Percentiles rank a stretch among this genome's conserved stretches.
phyloP scores from a whole-genome alignment of 225 moss, liverwort and hornwort genomes.

The Takakia lepidozioides region DNA sequence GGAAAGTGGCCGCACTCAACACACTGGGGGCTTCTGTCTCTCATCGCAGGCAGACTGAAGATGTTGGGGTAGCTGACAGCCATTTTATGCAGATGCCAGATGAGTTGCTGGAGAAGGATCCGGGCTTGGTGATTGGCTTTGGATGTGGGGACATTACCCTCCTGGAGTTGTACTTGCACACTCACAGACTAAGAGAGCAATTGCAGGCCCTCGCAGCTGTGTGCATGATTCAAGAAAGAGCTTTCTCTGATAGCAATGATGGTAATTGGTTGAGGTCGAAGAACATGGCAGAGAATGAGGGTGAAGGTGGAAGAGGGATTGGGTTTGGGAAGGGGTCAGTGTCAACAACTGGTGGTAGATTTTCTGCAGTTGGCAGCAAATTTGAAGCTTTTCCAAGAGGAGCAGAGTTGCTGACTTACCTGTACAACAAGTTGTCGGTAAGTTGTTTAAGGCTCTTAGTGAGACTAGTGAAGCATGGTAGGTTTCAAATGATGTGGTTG shows the following conservation, averaged over 20 bases:
- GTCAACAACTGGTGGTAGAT: constrained; percentile 3
- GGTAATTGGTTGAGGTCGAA: no score
- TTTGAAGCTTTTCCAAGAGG: constrained; percentile 82
- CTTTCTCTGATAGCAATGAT: constrained; percentile 5
- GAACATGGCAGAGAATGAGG: background rate
- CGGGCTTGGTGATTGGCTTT: constrained; percentile 65
- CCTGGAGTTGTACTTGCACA: constrained; percentile 85
- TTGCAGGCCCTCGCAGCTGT: constrained; percentile 51
- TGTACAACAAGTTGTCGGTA: constrained; percentile 80
- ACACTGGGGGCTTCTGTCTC: constrained; percentile 60
- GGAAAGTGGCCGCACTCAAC: constrained; percentile 78
- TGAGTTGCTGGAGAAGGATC: constrained; percentile 27
- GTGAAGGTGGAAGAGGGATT: constrained; percentile 18
- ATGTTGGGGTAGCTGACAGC: constrained; percentile 9
- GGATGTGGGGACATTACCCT: constrained; percentile 63
- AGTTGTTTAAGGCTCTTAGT: constrained; percentile 11
- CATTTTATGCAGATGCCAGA: constrained; percentile 2
- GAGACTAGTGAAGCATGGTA: background rate
- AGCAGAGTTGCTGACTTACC: constrained; percentile 81
- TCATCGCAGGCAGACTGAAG: constrained; percentile 46
- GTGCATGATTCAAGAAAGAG: constrained; percentile 30
- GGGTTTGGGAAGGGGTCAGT: background rate
- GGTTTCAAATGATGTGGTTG: background rate
- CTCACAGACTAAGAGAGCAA: constrained; percentile 77
- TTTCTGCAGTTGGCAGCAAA: constrained; percentile 28